phyloP scores from a whole-genome alignment of 2,329 filamentous ascomycete genomes.

The Pseudogymnoascus sp. region DNA sequence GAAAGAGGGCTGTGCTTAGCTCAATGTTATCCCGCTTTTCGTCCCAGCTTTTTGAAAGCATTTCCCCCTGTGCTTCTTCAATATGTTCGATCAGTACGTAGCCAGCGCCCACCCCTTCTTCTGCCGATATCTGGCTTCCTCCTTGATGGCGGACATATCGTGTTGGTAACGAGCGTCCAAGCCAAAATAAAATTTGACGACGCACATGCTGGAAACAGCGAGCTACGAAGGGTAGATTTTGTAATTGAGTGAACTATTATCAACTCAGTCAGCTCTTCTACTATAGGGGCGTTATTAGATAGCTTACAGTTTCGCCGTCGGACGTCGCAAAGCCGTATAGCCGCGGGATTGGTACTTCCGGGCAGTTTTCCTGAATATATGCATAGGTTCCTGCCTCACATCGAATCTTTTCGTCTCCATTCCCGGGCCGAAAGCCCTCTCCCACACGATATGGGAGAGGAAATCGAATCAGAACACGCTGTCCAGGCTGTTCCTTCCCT shows the following conservation, averaged over 20 bases:
- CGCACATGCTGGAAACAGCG: slow-evolving; percentile 2
- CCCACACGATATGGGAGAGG: slow-evolving; percentile 33
- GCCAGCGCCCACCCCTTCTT: slow-evolving; percentile 17
- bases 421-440: slow-evolving; percentile 32
- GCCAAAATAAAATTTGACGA: slow-evolving; percentile 19
- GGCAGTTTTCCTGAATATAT: slow-evolving; percentile 34
- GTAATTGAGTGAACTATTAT: not conserved
- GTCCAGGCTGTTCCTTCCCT: slow-evolving; percentile 7
- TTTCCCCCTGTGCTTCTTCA: slow-evolving; percentile 21
- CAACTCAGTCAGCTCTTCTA: too few species aligned
- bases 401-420: slow-evolving; percentile 37
- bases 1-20: slow-evolving; percentile 19
- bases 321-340: slow-evolving; percentile 31
- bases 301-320: slow-evolving; percentile 24
- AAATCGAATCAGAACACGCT: slow-evolving; percentile 18
- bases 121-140: not conserved
- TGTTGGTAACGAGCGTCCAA: slow-evolving; percentile 18
- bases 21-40: slow-evolving; percentile 16
- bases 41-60: slow-evolving; percentile 27
- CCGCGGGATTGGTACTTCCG: slow-evolving; percentile 30
- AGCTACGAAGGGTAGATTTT: not conserved
- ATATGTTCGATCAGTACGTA: slow-evolving; percentile 30
- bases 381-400: slow-evolving; percentile 34
- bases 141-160: not conserved
- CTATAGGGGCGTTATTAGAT: not conserved